A percentile compares a stretch with the other conserved stretches of the same genome.
These are phyloP conservation scores for Microcos paniculata DNA, from an alignment of 345 rosid species.

Conservation along the genomic window DNA sequence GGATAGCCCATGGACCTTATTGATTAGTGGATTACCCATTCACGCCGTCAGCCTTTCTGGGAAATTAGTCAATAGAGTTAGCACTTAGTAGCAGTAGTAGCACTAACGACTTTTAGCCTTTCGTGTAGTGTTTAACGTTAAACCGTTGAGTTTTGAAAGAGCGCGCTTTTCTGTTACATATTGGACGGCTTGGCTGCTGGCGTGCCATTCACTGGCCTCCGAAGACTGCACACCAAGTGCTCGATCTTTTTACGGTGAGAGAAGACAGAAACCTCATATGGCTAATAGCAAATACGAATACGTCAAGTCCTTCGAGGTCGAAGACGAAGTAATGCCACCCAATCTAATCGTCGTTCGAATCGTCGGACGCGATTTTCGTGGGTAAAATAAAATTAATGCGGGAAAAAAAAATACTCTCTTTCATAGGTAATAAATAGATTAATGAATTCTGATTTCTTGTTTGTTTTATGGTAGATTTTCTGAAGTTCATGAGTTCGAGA, in stretches of 20 bases:
- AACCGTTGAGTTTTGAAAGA: constrained; percentile 18
- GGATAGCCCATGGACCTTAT: no score
- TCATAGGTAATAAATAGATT: not conserved
- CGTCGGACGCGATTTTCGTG: constrained; percentile 53
- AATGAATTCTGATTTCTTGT: not conserved
- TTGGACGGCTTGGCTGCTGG: not conserved
- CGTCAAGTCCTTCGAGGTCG: constrained; percentile 71
- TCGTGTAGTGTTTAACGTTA: no score
- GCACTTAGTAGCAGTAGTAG: no score
- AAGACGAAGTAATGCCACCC: constrained; percentile 67
- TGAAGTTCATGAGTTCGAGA: constrained; percentile 68
- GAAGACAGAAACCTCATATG: constrained; percentile 20
- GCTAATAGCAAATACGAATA: constrained; percentile 95
- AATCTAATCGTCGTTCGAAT: constrained; percentile 63
- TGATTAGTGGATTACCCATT: no score
- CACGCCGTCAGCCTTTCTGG: no score
- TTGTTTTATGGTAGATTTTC: constrained; percentile 45
- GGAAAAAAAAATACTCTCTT: not conserved
- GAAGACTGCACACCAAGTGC: not conserved
- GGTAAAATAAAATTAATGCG: constrained; percentile 31
- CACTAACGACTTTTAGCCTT: no score
- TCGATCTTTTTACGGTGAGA: not conserved
- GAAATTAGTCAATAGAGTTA: no score
- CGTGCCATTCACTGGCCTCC: not conserved
- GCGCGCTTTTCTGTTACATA: not conserved